Evolutionary conservation across 169 alveolate species (phyloP), one percentile per base, ranked within the genome.

Genomic region (Fabrea salina): DNA sequence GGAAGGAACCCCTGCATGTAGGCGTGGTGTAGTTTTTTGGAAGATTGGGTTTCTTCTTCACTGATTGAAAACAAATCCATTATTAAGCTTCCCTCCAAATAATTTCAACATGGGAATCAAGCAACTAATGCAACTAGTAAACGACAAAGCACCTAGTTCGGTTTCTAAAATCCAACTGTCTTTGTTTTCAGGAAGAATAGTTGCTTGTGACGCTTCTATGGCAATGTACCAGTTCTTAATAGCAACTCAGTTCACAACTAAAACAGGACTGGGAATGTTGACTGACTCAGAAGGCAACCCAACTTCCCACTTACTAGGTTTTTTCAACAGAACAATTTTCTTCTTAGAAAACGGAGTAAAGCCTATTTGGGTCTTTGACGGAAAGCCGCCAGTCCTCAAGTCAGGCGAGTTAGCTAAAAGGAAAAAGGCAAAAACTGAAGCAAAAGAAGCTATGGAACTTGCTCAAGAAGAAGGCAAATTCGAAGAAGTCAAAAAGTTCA

Each of bases 331-430:
- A 13, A 77, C 91, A 7, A 64, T 90, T 32, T 89, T 97, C 57
- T 84, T 97, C 43, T 86, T 96, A 72, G 98, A 96, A 92, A 37
- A 79, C 68, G 37, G 99, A 22, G 90, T 98, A 53, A 94, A 93
- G 66, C 99, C 99, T 3, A 91, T 96, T n/a, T 98, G 97, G 95
- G 99, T 98, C 19, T 98, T 98, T 86, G 99, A 98, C 83, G 99
- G 99, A 8, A 94, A 91, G 30, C 99, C 99, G 8, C 99, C 99
- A 13, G 97, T 91, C 66, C 81, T 96, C 67, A 98, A 97, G 82
- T 82, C 76, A 33, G 83, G 86, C 50, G 92, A 86, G 80, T 89
- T 96, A 40, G 16, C 30, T 37, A 93, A 90, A 79, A 87, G 99
- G 59, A 75, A 92, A 71, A 95, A 92, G 79, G 82, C 88, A 64